Base-by-base conservation (phyloP, 345 rosid genomes). In the Diplotaxis tenuifolia region DNA sequence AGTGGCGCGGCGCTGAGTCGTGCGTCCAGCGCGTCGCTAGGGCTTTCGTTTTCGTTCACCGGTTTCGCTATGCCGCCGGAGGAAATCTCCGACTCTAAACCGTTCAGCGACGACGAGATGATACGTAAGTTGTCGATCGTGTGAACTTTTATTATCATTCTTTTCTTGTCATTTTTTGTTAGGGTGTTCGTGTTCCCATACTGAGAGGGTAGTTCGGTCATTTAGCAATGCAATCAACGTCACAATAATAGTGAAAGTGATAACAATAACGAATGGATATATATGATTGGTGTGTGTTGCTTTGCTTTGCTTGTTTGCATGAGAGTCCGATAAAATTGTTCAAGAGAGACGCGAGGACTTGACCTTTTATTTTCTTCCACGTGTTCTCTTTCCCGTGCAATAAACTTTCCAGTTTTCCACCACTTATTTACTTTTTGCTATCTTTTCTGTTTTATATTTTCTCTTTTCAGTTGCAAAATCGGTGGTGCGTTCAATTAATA, bases 1-100 rank as follows among this genome's bases (percentile, higher is more conserved):
- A 89, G 89, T 34, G 93, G 99, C 0, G 96, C 96, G 0, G 99
- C 96, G 9, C 76, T 95, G 20, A 95, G 99, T 80, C 85, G 99
- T 32, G 97, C 97, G 4, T 95, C 99, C 0, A 95, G 99, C 22
- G 99, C 99, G 15, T 91, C 97, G 75, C 76, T 95, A 1, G 97
- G 97, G 36, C 72, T 95, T 21, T 89, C 99, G 9, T 95, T 91
- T 75, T 91, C 97, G 19, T 95, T 95, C 87, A 91, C 96, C 18
- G 99, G 99, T 57, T 95, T 95, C 83, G 81, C 83, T 65, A 36
- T 89, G 80, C 97, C 96, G 14, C 89, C 88, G 2, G 99, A 91
- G 20, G 97, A 89, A 68, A 83, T 88, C 22, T 82, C 88, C 31
- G 92, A 91, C 82, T 83, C 87, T 3, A 88, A 84, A 81, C 89